Evolutionary conservation across 2,329 filamentous ascomycete genomes (phyloP), one percentile per base, ranked within the genome.

Genomic region (Tolypocladium sp.): DNA sequence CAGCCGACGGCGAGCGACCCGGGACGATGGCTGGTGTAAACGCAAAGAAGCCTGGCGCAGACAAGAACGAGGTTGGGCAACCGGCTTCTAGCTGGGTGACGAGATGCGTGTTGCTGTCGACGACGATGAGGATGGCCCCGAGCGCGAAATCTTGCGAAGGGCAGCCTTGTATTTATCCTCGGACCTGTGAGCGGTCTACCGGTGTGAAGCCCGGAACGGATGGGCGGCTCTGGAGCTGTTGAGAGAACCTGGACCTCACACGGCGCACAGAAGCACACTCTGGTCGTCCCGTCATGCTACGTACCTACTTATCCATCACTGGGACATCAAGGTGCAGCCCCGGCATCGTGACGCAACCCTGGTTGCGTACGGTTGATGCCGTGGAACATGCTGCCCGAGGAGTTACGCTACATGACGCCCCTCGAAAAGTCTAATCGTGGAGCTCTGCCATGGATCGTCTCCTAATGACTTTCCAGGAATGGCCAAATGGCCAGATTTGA

Each of bases 321-420:
- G 38, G 40, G 54, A 49, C 52, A 37, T 46, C 35, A 33, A 46
- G 33, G 57, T 56, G 25, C 57, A 55, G n/a, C n/a, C 56, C 55
- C 58, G 60, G 55, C 58, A 58, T 57, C 55, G 37, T 57, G 54
- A 57, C 56, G 55, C 49, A 25, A 40, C 41, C n/a, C 41, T 40
- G 38, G 49, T 40, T 54, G 35, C 35, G 20, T 53, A 22, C 58
- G 37, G 52, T 59, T 60, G 59, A 57, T 56, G 59, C 59, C 56
- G 61, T 60, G 59, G 38, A 59, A 58, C 53, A 53, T 15, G 55
- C 30, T 55, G 38, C 40, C 40, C 37, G 8, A 44, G 40, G 20
- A 33, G 51, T 30, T 42, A 46, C 49, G 49, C 57, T 41, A 55
- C 44, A 58, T 42, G 33, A 53, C 44, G 13, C 54, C 40, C 38